These are phyloP conservation scores for Elongisporangium prolatum DNA, from an alignment of 352 stramenopile genomes.

Conservation along the genomic window DNA sequence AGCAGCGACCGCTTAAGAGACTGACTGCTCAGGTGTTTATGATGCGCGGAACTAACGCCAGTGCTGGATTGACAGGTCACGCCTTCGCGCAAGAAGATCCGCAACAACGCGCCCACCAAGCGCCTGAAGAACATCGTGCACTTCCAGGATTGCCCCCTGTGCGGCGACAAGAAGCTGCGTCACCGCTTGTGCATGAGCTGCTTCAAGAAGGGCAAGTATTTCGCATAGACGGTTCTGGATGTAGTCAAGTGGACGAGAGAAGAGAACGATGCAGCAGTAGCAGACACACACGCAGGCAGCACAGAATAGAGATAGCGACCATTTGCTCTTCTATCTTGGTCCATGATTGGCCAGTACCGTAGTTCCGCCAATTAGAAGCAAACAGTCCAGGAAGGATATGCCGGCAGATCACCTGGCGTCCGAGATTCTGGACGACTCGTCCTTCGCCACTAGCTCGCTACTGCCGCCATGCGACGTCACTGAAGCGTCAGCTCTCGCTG, in stretches of 20 bases:
- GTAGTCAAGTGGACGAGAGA: neutral
- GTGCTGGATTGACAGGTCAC: slow-evolving; percentile 52
- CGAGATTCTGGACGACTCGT: neutral
- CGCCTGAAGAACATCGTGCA: slow-evolving; percentile 89
- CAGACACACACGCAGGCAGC: slow-evolving; percentile 3
- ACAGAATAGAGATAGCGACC: neutral
- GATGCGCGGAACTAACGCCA: slow-evolving; percentile 9
- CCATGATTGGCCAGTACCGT: neutral
- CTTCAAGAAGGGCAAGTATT: slow-evolving; percentile 91
- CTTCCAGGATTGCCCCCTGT: slow-evolving; percentile 82
- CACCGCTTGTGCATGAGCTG: slow-evolving; percentile 88
- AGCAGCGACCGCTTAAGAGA: neutral
- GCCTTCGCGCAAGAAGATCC: slow-evolving; percentile 81
- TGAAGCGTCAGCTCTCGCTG: neutral
- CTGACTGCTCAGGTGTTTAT: too few relatives aligned
- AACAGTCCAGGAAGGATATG: neutral
- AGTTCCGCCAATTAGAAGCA: neutral
- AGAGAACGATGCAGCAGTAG: slow-evolving; percentile 4
- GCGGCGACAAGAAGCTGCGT: slow-evolving; percentile 84
- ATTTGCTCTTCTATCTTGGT: too few relatives aligned
- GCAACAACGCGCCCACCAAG: slow-evolving; percentile 85
- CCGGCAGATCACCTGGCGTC: neutral
- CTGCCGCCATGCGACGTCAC: neutral
- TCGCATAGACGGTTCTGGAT: slow-evolving; percentile 44
- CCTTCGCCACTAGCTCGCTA: neutral